Evolutionary conservation across 768 basidiomycete species (phyloP).

Genomic region (Exsudoporus frostii): DNA sequence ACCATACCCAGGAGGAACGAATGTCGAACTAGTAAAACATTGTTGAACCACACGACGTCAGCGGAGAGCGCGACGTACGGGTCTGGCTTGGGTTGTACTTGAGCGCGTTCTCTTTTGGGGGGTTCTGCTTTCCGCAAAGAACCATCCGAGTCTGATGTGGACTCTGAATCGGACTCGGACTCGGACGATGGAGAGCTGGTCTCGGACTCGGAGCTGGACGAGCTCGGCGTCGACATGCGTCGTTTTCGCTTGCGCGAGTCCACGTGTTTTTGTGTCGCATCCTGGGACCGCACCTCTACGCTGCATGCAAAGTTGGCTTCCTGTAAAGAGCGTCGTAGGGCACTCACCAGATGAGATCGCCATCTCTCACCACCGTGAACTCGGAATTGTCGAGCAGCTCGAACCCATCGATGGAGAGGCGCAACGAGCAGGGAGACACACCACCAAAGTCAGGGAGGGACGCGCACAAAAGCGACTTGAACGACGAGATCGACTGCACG

Average conservation of each 20-base stretch:
- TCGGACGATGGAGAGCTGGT: constrained; percentile 15
- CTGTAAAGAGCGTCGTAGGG: fast-evolving
- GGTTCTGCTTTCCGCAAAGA: constrained; percentile 6
- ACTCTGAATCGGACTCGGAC: constrained; percentile 28
- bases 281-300: constrained; percentile 6
- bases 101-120: constrained; percentile 3
- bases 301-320: constrained; percentile 10
- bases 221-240: constrained; percentile 3
- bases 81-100: not conserved
- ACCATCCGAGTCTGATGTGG: constrained; percentile 13
- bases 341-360: constrained; percentile 29
- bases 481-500: constrained; percentile 1
- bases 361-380: constrained; percentile 25
- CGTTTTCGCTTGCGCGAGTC: constrained; percentile 28
- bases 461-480: constrained; percentile 22
- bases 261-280: not conserved
- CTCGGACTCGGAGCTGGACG: constrained; percentile 22
- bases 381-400: constrained; percentile 28
- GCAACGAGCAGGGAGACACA: constrained; percentile 1
- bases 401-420: constrained; percentile 28
- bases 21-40: constrained; percentile 5
- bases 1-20: constrained; percentile 58
- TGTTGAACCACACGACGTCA: not conserved
- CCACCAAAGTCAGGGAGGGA: constrained; percentile 11
- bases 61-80: constrained; percentile 3